Evolutionary conservation across 2,329 filamentous ascomycete genomes (phyloP).

Genomic region (Colletotrichum cereale): DNA sequence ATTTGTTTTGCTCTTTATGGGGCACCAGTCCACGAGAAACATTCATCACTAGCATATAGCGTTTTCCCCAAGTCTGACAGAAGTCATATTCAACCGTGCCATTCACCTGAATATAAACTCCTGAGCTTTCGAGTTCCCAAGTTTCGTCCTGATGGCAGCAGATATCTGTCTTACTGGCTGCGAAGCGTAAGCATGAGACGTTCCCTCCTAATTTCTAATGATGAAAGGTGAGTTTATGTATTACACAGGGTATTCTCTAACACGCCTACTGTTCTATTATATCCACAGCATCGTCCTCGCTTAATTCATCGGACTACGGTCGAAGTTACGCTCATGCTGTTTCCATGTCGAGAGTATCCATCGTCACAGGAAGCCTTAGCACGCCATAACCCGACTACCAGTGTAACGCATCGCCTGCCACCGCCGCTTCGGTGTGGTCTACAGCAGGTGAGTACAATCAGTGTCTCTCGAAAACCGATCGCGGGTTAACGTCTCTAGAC

Average conservation of each 20-base stretch:
- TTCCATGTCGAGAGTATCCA: not conserved
- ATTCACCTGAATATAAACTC: not conserved
- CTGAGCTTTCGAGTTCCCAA: not conserved
- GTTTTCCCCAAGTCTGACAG: not conserved
- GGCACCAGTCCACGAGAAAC: not conserved
- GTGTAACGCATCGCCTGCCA: not conserved
- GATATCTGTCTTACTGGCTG: not conserved
- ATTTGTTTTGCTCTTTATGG: not conserved
- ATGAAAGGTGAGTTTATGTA: not conserved
- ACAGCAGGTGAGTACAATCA: not conserved
- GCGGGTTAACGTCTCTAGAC: no score
- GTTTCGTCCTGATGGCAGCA: not conserved
- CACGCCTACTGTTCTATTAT: not conserved
- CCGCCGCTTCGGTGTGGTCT: not conserved
- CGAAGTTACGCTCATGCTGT: not conserved
- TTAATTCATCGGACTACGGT: not conserved
- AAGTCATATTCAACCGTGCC: not conserved
- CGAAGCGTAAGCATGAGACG: not conserved
- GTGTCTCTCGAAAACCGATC: no score
- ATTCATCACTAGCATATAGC: not conserved
- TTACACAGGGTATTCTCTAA: not conserved
- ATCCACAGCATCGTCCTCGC: no score
- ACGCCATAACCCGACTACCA: not conserved
- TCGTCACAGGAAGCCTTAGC: not conserved
- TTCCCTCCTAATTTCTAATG: not conserved